phyloP scores from a whole-genome alignment of 805 yeast genomes.

The Brettanomyces anomalus region DNA sequence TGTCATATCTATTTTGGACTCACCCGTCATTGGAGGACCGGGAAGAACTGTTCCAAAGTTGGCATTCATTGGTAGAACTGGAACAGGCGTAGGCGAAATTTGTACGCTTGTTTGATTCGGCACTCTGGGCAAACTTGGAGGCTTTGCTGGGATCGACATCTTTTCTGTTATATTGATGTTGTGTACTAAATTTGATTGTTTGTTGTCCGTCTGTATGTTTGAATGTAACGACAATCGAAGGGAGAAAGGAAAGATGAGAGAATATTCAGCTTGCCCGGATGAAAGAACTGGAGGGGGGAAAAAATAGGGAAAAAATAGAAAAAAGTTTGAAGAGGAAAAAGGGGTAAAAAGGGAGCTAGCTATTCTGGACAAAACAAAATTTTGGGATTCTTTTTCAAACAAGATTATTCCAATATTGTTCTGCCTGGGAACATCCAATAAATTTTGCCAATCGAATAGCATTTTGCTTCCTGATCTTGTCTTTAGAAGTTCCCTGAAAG shows the following conservation, averaged over 20 bases:
- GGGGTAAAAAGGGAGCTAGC: neutral
- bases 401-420: conserved; percentile 18
- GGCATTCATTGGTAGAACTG: neutral
- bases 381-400: no score
- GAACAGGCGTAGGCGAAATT: neutral
- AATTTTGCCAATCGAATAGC: conserved; percentile 20
- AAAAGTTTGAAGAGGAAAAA: no score
- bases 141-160: conserved; percentile 1
- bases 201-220: no score
- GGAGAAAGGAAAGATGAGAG: no score
- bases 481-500: no score
- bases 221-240: no score
- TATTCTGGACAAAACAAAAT: no score
- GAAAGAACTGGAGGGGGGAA: no score
- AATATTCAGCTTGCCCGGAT: no score
- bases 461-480: conserved; percentile 12
- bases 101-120: neutral
- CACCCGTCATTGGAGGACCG: neutral
- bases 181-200: no score
- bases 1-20: conserved; percentile 1
- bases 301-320: no score
- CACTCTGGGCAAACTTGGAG: neutral
- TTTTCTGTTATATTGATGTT: neutral
- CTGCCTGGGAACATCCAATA: conserved; percentile 24
- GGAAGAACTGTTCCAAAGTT: neutral